Evolutionary conservation across 1,284 basidiomycete genomes (phyloP), one percentile per base, ranked within the genome.

Genomic region (Ganoderma lucidum): DNA sequence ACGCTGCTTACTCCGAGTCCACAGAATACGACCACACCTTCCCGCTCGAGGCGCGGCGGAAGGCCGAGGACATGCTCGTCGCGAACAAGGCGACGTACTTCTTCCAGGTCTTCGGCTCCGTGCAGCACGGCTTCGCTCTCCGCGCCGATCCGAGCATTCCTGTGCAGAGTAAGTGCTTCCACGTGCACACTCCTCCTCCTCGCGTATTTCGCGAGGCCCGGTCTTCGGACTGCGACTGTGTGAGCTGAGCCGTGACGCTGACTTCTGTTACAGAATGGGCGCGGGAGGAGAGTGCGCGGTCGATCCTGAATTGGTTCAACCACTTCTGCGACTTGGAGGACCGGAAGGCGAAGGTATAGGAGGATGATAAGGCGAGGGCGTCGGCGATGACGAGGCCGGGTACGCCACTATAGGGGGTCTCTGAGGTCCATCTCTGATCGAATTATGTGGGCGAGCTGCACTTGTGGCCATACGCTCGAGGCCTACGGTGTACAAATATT

Each of bases 261-360:
- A 55, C 53, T 5, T 17, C 28, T 10, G 59, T 39, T 60, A 14
- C 62, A 90, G 87, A 84, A 30, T 89, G 86, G 87, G 86, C 86
- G 3, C 87, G 87, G 73, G 87, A 90, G 73, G 85, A 88, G 72
- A 85, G 86, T 45, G 87, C 87, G 0, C 77, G 81, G 19, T 82
- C 83, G 5, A 81, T 88, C 59, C 19, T 73, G 42, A 65, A 74
- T 44, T 72, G 75, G 74, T 72, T 75, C 66, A 59, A 68, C 53
- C 70, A 69, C 53, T 65, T 63, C 35, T 60, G 64, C 45, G 53
- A 55, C 62, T 41, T 55, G 48, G 9, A 12, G 35, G 35, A 35
- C 35, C 35, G 8, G 35, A 35, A 35, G 35, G 35, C 35, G 35
- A 8, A 35, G 35, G 35, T 35, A 37, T 58, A 58, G 55, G 30